Base-by-base conservation (phyloP, 1,139 yeast genomes). In the Geotrichum australiense region DNA sequence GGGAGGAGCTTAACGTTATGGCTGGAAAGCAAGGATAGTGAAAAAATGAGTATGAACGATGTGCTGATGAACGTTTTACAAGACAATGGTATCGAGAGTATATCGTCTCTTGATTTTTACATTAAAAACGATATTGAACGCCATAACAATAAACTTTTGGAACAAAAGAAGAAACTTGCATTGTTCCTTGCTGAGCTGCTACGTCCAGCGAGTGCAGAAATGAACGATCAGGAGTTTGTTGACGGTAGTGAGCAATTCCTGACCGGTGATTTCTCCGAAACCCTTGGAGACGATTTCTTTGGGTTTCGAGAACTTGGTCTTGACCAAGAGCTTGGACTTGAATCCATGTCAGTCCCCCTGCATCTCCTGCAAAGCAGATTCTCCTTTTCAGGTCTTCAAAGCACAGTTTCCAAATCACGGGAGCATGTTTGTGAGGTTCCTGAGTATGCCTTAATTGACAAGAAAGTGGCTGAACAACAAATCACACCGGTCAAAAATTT, bases 221-320 rank as follows among this genome's bases (percentile, higher is more conserved):
- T 79, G 50, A 80, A 74, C 43, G 97, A 89, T 56, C 72, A 75
- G 45, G 82, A 80, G 52, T 91, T 91, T 61, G 78, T 70, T 33
- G 98, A 91, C 56, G 85, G 87, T 54, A 83, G 94, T 58, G 97
- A 91, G 50, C 95, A 89, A 59, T 91, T 89, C 56, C 67, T 89
- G 53, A 84, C 93, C 16, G 99, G 99, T 46, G 96, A 87, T 55
- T 93, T 91, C 58, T 81, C 96, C 1, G 82, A 77, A 54, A 96
- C 87, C 50, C 68, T 91, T 39, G 98, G 98, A 11, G 71, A 67
- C 40, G 99, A 93, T 63, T 91, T 89, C 70, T 93, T 93, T 66
- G 99, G 99, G 0, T 93, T 93, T 67, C 82, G 76, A 56, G 97
- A 89, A 53, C 69, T 93, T 37, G 98, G 98, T 0, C 68, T 93